phyloP scores from a whole-genome alignment of 2,329 filamentous ascomycete species.

The Emericellopsis cladophorae region DNA sequence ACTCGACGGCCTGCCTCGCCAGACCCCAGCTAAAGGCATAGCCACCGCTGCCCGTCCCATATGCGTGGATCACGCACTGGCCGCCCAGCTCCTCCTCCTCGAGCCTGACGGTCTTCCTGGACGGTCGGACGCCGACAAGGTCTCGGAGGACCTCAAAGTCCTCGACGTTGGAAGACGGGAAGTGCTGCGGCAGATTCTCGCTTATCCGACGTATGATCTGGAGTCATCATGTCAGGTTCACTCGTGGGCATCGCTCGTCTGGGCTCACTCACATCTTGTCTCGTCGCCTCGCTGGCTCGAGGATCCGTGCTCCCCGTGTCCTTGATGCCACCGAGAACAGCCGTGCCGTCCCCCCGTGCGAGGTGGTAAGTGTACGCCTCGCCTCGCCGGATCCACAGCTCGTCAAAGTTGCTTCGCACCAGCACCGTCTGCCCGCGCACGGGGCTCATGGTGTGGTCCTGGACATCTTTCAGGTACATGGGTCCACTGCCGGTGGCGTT shows the following conservation, averaged over 20 bases:
- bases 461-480: slow-evolving; percentile 4
- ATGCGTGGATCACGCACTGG: slow-evolving; percentile 1
- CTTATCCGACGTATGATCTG: slow-evolving; percentile 4
- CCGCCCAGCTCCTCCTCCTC: background rate
- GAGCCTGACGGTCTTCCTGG: background rate
- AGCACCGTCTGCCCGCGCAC: slow-evolving; percentile 6
- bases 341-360: slow-evolving; percentile 7
- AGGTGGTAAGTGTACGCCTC: slow-evolving; percentile 7
- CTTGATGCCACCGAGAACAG: slow-evolving; percentile 7
- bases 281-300: slow-evolving; percentile 2
- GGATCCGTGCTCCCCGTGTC: slow-evolving; percentile 2
- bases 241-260: background rate
- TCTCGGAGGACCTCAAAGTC: background rate
- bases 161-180: background rate
- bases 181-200: slow-evolving; percentile 2
- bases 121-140: slow-evolving; percentile 1
- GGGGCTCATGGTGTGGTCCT: background rate
- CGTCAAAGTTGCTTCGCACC: slow-evolving; percentile 4
- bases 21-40: slow-evolving; percentile 1
- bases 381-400: slow-evolving; percentile 4
- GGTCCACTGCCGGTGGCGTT: slow-evolving; percentile 5
- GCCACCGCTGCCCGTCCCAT: background rate
- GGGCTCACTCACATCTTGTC: background rate
- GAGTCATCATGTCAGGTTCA: background rate
- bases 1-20: background rate